phyloP scores from a whole-genome alignment of 805 yeast genomes.

The Maudiozyma serrabonitensis region DNA sequence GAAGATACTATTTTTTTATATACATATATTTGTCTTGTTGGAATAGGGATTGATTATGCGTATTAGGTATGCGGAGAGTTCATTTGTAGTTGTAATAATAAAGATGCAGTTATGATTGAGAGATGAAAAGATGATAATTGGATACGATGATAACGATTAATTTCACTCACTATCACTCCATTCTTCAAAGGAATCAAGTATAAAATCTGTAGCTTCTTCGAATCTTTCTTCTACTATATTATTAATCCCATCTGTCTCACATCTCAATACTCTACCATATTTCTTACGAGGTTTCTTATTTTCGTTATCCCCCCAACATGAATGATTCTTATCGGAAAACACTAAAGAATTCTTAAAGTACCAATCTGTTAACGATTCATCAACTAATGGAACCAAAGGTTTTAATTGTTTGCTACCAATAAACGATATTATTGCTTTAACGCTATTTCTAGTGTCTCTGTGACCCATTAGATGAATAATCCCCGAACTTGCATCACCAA shows the following conservation, averaged over 20 bases:
- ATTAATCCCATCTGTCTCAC: conserved; percentile 62
- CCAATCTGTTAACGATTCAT: conserved; percentile 88
- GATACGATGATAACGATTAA: no score
- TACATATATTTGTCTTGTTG: background rate
- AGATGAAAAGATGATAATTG: no score
- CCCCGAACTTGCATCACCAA: conserved; percentile 84
- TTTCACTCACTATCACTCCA: conserved; percentile 36
- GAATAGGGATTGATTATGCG: no score
- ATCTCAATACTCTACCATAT: conserved; percentile 77
- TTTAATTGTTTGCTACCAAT: conserved; percentile 60
- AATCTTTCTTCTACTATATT: conserved; percentile 72
- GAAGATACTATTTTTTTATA: background rate
- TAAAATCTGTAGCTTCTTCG: conserved; percentile 77
- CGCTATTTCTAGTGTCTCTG: conserved; percentile 53
- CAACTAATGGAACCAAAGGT: conserved; percentile 76
- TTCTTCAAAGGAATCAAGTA: conserved; percentile 69
- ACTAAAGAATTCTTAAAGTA: conserved; percentile 77
- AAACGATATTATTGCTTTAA: conserved; percentile 62
- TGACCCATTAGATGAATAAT: conserved; percentile 83
- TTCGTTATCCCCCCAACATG: conserved; percentile 64
- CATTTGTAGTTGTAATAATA: no score
- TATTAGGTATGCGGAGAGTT: no score
- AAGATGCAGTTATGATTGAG: background rate
- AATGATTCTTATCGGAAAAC: conserved; percentile 63
- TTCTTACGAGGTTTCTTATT: conserved; percentile 76